These are phyloP conservation scores for Nicotiana noctiflora DNA, from an alignment of 257 asterid species.

Conservation along the genomic window DNA sequence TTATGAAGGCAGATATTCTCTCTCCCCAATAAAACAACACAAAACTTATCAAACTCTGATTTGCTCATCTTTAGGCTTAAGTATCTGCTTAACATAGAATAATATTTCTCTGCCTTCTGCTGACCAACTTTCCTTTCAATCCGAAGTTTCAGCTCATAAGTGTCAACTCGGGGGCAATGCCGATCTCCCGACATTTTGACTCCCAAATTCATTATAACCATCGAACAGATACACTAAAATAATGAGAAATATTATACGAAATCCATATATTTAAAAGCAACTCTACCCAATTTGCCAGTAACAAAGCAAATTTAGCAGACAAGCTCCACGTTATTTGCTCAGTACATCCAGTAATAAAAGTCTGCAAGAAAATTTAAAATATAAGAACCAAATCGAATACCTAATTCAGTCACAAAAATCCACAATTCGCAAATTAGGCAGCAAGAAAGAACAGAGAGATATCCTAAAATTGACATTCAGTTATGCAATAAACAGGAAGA, in stretches of 20 bases:
- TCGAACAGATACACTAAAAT: conserved; percentile 12
- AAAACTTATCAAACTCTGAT: conserved; percentile 49
- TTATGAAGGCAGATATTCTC: conserved; percentile 58
- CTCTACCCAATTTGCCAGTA: conserved; percentile 23
- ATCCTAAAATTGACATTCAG: background rate
- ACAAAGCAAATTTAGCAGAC: conserved; percentile 21
- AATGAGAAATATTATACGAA: conserved; percentile 12
- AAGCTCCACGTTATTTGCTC: conserved; percentile 11
- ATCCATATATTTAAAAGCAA: conserved; percentile 12
- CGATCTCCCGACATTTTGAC: conserved; percentile 36
- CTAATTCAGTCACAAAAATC: too few relatives aligned
- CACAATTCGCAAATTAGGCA: background rate
- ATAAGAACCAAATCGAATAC: too few relatives aligned
- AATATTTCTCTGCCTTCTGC: conserved; percentile 42
- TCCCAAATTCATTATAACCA: conserved; percentile 29
- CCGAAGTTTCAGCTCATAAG: conserved; percentile 39
- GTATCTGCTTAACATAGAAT: conserved; percentile 35
- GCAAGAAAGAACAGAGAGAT: background rate
- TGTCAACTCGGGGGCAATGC: conserved; percentile 47
- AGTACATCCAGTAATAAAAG: conserved; percentile 11
- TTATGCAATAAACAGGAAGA: background rate
- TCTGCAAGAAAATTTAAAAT: conserved; percentile 17
- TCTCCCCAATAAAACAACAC: conserved; percentile 47
- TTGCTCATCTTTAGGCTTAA: conserved; percentile 37
- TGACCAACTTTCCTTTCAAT: conserved; percentile 52